phyloP scores from a whole-genome alignment of 2,329 filamentous ascomycete genomes.

The Hypomyces perniciosus region DNA sequence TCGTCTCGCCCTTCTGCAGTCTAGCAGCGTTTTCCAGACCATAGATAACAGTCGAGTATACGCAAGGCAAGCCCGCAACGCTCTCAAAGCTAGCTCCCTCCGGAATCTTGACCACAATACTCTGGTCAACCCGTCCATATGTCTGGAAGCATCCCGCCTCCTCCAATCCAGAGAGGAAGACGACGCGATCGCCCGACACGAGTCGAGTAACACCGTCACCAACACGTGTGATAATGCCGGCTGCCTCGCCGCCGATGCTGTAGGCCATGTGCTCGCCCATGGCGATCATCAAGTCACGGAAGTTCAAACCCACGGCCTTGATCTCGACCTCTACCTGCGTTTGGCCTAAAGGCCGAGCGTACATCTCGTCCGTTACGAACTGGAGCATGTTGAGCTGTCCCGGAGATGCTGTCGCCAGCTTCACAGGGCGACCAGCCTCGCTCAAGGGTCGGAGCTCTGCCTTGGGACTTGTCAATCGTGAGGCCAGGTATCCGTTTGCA shows the following conservation, averaged over 20 bases:
- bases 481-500: conserved; percentile 4
- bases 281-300: conserved; percentile 20
- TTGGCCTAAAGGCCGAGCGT: conserved; percentile 1
- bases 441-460: conserved; percentile 4
- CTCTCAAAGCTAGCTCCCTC: conserved; percentile 21
- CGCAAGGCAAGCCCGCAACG: conserved; percentile 21
- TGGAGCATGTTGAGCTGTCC: conserved; percentile 5
- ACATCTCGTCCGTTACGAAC: conserved; percentile 4
- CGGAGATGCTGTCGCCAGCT: conserved; percentile 6
- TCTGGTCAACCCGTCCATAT: conserved; percentile 1
- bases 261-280: conserved; percentile 13
- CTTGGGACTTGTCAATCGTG: neutral
- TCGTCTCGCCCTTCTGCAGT: conserved; percentile 27
- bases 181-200: conserved; percentile 23
- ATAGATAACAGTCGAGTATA: conserved; percentile 18
- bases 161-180: conserved; percentile 14
- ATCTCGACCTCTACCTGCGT: conserved; percentile 16
- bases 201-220: conserved; percentile 15
- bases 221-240: conserved; percentile 20
- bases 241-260: conserved; percentile 16
- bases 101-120: conserved; percentile 11
- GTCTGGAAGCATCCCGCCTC: conserved; percentile 1
- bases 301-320: conserved; percentile 20
- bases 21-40: conserved; percentile 18
- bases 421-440: conserved; percentile 12